These are phyloP conservation scores for Quaeritorhiza haematococci DNA, from an alignment of 371 early-diverging fungal genomes.

Conservation along the genomic window DNA sequence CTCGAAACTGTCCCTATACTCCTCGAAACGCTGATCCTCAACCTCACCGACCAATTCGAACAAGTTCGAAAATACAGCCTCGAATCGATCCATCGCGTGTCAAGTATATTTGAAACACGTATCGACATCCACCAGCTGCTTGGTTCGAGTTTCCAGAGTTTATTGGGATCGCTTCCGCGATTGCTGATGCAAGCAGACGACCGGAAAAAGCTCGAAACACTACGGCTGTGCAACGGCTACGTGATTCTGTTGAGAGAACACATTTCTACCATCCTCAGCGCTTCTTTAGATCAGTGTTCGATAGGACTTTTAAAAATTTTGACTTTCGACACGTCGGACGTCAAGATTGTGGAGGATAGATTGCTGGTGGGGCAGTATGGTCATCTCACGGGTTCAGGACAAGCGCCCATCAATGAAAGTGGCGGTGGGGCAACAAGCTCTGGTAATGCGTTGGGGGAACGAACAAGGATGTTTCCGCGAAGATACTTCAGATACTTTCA, in stretches of 20 bases:
- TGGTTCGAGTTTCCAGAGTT: conserved; percentile 39
- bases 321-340: conserved; percentile 37
- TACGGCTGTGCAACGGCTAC: conserved; percentile 41
- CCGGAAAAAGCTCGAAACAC: conserved; percentile 33
- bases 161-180: conserved; percentile 39
- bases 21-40: too few species aligned
- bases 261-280: conserved; percentile 32
- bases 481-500: conserved; percentile 41
- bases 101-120: not conserved
- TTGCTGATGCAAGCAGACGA: conserved; percentile 43
- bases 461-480: conserved; percentile 33
- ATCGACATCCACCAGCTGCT: conserved; percentile 28
- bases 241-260: conserved; percentile 34
- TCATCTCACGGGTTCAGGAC: not conserved
- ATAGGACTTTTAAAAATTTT: conserved; percentile 43
- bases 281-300: conserved; percentile 24
- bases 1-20: too few species aligned
- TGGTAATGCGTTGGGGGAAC: too few species aligned
- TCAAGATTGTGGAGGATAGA: conserved; percentile 40
- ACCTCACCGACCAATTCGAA: too few species aligned
- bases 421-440: too few species aligned
- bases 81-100: not conserved
- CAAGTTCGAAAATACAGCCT: too few species aligned
- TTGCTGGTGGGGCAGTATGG: conserved; percentile 9
- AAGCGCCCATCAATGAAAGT: not conserved